These are phyloP conservation scores for Diaporthe nobilis DNA, from an alignment of 2,329 filamentous ascomycete genomes.

Conservation along the genomic window DNA sequence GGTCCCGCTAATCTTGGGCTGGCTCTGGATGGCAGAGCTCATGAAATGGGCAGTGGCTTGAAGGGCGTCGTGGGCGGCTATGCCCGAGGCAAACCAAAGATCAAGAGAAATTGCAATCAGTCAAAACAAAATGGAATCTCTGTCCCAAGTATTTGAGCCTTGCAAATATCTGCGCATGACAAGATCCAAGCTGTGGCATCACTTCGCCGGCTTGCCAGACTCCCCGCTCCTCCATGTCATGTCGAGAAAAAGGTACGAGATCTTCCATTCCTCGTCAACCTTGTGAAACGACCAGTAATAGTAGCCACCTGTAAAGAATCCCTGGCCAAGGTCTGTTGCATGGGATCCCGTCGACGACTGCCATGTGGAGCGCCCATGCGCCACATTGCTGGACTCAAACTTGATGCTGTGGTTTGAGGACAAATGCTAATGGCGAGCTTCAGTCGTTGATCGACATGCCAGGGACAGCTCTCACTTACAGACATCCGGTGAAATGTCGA, in stretches of 20 bases:
- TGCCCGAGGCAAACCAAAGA: not conserved
- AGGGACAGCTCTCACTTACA: not conserved
- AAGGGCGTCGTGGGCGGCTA: not conserved
- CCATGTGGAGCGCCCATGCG: not conserved
- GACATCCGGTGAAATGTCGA: conserved; percentile 8
- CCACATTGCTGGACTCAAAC: conserved; percentile 11
- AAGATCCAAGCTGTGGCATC: not conserved
- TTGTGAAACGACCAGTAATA: conserved; percentile 22
- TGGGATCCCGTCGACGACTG: not conserved
- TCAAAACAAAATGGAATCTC: not conserved
- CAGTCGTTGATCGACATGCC: not conserved
- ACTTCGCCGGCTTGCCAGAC: not conserved
- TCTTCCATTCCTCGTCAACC: conserved; percentile 1
- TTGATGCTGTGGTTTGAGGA: conserved; percentile 16
- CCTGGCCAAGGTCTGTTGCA: not conserved
- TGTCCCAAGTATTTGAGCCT: not conserved
- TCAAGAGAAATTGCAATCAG: not conserved
- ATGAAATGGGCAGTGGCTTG: conserved; percentile 28
- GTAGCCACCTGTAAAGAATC: not conserved
- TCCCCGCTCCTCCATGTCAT: not conserved
- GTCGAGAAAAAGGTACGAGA: conserved; percentile 11
- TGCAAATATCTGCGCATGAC: not conserved
- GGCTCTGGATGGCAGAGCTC: conserved; percentile 52
- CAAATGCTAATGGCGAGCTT: not conserved
- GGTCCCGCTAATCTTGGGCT: conserved; percentile 57